Evolutionary conservation across 805 yeast genomes (phyloP).

Genomic region (Candida nanaspora): DNA sequence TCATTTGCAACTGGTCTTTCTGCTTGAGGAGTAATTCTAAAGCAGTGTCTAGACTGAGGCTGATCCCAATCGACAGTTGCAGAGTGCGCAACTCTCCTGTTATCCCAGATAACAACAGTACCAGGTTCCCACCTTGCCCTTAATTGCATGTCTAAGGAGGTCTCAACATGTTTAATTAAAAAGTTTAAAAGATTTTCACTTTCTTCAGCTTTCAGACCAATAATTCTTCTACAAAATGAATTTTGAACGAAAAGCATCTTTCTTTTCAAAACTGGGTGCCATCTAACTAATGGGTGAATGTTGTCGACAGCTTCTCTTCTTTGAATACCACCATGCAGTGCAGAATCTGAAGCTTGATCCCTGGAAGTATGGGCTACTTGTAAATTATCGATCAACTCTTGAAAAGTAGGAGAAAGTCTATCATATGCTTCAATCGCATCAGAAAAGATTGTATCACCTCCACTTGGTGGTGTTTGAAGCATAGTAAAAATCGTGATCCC

Average conservation of each 20-base stretch:
- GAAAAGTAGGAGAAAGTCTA: slow-evolving; percentile 59
- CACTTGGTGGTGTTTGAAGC: slow-evolving; percentile 48
- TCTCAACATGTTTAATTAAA: slow-evolving; percentile 44
- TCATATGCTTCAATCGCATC: slow-evolving; percentile 66
- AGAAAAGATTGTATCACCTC: slow-evolving; percentile 80
- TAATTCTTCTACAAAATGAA: slow-evolving; percentile 57
- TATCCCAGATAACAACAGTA: slow-evolving; percentile 74
- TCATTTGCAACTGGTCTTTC: slow-evolving; percentile 49
- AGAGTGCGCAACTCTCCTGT: slow-evolving; percentile 62
- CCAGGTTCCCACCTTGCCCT: slow-evolving; percentile 67
- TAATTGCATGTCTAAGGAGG: slow-evolving; percentile 53
- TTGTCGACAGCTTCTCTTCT: slow-evolving; percentile 58
- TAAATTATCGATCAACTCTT: slow-evolving; percentile 50
- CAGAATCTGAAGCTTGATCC: slow-evolving; percentile 59
- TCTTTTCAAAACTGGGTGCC: slow-evolving; percentile 64
- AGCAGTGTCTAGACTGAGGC: slow-evolving; percentile 63
- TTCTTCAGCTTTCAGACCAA: slow-evolving; percentile 69
- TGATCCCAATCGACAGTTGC: slow-evolving; percentile 69
- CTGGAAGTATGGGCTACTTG: slow-evolving; percentile 64
- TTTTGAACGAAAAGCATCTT: slow-evolving; percentile 53
- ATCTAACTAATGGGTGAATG: slow-evolving; percentile 64
- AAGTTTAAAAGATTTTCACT: slow-evolving; percentile 53
- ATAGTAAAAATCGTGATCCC: slow-evolving; percentile 57
- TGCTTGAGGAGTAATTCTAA: slow-evolving; percentile 66
- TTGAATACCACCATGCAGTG: slow-evolving; percentile 50